A percentile compares a stretch with the other conserved stretches of the same genome.
Conservation (phyloP, 805 yeast genomes). For the Ogataea methanolica region DNA sequence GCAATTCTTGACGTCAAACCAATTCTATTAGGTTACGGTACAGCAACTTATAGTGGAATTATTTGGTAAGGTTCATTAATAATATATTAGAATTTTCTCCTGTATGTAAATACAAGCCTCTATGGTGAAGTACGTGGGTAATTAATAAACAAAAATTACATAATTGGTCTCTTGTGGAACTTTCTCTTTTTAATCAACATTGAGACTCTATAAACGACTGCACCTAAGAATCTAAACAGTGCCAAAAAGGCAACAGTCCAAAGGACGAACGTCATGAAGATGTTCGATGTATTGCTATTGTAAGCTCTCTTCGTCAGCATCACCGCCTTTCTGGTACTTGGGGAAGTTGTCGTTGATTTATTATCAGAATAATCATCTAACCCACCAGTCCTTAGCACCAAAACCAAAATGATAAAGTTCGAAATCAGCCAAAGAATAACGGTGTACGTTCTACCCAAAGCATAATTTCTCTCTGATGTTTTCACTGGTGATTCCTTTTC, state of each 20-base stretch:
- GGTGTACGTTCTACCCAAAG: slow-evolving; percentile 81
- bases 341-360: slow-evolving; percentile 2
- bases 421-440: slow-evolving; percentile 84
- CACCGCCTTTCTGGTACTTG: slow-evolving; percentile 28
- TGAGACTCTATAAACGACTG: slow-evolving; percentile 43
- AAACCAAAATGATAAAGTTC: slow-evolving; percentile 72
- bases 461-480: slow-evolving; percentile 62
- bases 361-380: slow-evolving; percentile 37
- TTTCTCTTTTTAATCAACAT: slow-evolving; percentile 17
- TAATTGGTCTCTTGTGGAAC: slow-evolving; percentile 11
- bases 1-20: too few relatives aligned
- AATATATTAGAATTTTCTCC: too few relatives aligned
- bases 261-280: slow-evolving; percentile 75
- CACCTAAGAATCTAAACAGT: slow-evolving; percentile 70
- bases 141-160: neutral
- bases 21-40: too few relatives aligned
- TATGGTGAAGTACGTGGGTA: neutral
- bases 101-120: neutral
- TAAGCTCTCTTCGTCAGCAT: slow-evolving; percentile 15
- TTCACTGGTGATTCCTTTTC: slow-evolving; percentile 35
- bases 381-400: slow-evolving; percentile 83
- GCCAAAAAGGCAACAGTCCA: slow-evolving; percentile 93
- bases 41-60: too few relatives aligned
- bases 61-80: too few relatives aligned
- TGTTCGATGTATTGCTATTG: slow-evolving; percentile 20